A percentile compares a stretch with the other conserved stretches of the same genome.
Conservation (phyloP, 2,329 filamentous ascomycete species). For the Cytospora chrysosperma region DNA sequence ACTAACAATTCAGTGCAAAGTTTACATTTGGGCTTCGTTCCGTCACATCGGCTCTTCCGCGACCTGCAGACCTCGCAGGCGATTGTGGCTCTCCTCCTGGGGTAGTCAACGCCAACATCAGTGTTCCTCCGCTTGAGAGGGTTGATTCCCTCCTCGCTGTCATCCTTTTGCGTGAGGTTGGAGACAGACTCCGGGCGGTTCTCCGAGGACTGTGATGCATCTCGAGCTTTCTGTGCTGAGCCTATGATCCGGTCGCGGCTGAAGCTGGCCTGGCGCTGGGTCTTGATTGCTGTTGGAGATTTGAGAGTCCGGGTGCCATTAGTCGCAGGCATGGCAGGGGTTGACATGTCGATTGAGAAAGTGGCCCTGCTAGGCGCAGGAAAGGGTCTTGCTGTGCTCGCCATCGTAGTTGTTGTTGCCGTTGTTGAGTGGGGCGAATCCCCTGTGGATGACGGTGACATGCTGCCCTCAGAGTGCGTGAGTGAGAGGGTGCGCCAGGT, state of each 20-base stretch:
- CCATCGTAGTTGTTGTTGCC: slow-evolving; percentile 36
- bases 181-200: slow-evolving; percentile 42
- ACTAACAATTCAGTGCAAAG: slow-evolving; percentile 60
- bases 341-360: slow-evolving; percentile 50
- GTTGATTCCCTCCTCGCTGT: slow-evolving; percentile 54
- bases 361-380: slow-evolving; percentile 46
- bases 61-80: slow-evolving; percentile 79
- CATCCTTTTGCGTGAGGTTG: slow-evolving; percentile 46
- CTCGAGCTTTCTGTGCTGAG: slow-evolving; percentile 53
- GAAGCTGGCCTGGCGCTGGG: slow-evolving; percentile 49
- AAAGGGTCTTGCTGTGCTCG: slow-evolving; percentile 41
- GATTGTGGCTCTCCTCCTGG: slow-evolving; percentile 63
- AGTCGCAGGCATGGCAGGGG: slow-evolving; percentile 42
- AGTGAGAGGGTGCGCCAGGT: no score
- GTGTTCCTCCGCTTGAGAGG: slow-evolving; percentile 62
- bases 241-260: slow-evolving; percentile 55
- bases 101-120: slow-evolving; percentile 62
- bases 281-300: slow-evolving; percentile 50
- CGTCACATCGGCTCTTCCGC: slow-evolving; percentile 76
- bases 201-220: slow-evolving; percentile 56
- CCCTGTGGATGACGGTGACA: slow-evolving; percentile 55
- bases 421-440: slow-evolving; percentile 49
- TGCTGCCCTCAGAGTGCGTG: slow-evolving; percentile 32
- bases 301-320: slow-evolving; percentile 41
- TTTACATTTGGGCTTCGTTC: slow-evolving; percentile 78